Evolutionary conservation across 2,329 filamentous ascomycete species (phyloP).

Genomic region (Fusarium piperis): DNA sequence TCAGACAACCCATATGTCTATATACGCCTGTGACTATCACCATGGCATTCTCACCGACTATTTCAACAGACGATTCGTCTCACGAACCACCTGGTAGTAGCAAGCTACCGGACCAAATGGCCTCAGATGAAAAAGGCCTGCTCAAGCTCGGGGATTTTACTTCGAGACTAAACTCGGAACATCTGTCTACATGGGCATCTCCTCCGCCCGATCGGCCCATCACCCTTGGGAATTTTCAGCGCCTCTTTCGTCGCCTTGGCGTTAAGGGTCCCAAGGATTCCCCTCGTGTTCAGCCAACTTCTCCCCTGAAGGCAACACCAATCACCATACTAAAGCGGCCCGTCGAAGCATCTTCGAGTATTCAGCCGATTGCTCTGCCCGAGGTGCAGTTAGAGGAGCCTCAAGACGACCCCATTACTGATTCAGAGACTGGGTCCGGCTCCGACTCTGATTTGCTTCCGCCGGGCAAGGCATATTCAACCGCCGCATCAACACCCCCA

Average conservation of each 20-base stretch:
- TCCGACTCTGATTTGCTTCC: slow-evolving; percentile 35
- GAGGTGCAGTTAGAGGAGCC: not conserved
- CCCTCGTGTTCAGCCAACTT: not conserved
- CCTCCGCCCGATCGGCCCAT: slow-evolving; percentile 1
- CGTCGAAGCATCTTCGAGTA: not conserved
- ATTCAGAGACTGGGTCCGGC: slow-evolving; percentile 29
- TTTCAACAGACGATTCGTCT: slow-evolving; percentile 20
- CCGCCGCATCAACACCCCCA: slow-evolving; percentile 40
- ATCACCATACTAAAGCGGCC: slow-evolving; percentile 18
- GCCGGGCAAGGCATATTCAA: slow-evolving; percentile 28
- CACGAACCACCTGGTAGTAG: slow-evolving; percentile 30
- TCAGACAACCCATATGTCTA: slow-evolving; percentile 16
- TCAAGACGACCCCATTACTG: slow-evolving; percentile 9
- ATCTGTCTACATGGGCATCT: slow-evolving; percentile 12
- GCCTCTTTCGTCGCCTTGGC: slow-evolving; percentile 27
- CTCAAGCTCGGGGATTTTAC: slow-evolving; percentile 32
- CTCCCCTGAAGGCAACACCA: not conserved
- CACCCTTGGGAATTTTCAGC: slow-evolving; percentile 29
- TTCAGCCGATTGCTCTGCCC: not conserved
- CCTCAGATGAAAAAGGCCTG: not conserved
- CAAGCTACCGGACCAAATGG: not conserved
- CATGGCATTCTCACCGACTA: slow-evolving; percentile 23
- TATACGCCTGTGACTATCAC: slow-evolving; percentile 5
- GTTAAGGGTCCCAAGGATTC: not conserved
- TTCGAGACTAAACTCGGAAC: slow-evolving; percentile 8